A percentile compares a stretch with the other conserved stretches of the same genome.
Conservation (phyloP, 2,329 filamentous ascomycete genomes). For the Aspergillus novoparasiticus region DNA sequence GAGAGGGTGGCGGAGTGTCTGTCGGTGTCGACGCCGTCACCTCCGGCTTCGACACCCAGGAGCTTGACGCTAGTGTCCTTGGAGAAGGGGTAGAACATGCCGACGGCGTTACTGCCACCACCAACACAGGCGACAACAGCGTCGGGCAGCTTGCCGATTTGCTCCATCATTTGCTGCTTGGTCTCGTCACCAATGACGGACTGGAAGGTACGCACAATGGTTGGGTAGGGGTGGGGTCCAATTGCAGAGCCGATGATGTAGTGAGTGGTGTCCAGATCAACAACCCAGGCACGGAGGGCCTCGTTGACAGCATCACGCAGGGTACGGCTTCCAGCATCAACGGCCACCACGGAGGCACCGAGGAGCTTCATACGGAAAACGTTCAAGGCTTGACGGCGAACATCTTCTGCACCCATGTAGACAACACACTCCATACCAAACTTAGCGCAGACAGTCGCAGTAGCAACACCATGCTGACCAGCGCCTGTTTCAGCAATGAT, state of each 20-base stretch:
- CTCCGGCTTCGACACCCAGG: slow-evolving; percentile 91
- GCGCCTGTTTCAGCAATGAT: slow-evolving; percentile 98
- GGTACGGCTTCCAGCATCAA: slow-evolving; percentile 84
- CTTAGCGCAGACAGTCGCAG: slow-evolving; percentile 95
- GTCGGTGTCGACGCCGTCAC: slow-evolving; percentile 83
- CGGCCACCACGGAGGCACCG: slow-evolving; percentile 87
- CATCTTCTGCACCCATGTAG: slow-evolving; percentile 98
- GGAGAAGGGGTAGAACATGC: slow-evolving; percentile 98
- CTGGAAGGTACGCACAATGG: slow-evolving; percentile 96
- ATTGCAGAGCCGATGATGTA: slow-evolving; percentile 99
- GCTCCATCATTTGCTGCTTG: slow-evolving; percentile 83
- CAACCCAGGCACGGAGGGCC: slow-evolving; percentile 90
- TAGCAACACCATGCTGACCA: slow-evolving; percentile 96
- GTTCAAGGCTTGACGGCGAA: slow-evolving; percentile 92
- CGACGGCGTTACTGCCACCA: slow-evolving; percentile 89
- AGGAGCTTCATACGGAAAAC: slow-evolving; percentile 98
- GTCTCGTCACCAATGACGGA: slow-evolving; percentile 95
- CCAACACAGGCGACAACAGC: slow-evolving; percentile 96
- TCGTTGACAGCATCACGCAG: slow-evolving; percentile 92
- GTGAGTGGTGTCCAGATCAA: slow-evolving; percentile 88
- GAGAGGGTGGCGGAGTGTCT: slow-evolving; percentile 87
- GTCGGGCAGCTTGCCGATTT: slow-evolving; percentile 86
- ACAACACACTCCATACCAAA: slow-evolving; percentile 98
- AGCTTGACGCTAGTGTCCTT: slow-evolving; percentile 83
- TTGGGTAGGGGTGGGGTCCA: slow-evolving; percentile 95